Evolutionary conservation across 495 filamentous ascomycete species (phyloP).

Genomic region (Penicilliopsis zonata): DNA sequence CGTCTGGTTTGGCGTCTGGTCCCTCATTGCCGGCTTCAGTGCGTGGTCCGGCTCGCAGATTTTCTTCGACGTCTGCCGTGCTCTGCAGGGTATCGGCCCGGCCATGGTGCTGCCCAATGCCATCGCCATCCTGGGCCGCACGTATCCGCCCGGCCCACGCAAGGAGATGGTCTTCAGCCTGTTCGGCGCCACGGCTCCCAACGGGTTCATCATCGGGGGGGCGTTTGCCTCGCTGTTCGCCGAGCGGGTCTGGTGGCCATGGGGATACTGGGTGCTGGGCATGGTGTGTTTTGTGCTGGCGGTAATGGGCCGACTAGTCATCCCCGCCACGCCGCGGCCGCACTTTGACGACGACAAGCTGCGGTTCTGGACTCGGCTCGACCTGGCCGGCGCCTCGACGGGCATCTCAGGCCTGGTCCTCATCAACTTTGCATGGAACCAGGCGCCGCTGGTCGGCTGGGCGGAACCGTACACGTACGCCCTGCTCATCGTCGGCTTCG

Average conservation of each 20-base stretch:
- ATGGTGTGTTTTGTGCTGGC: constrained; percentile 33
- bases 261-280: constrained; percentile 47
- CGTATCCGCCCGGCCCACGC: constrained; percentile 29
- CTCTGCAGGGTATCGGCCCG: constrained; percentile 40
- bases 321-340: constrained; percentile 29
- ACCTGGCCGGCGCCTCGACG: constrained; percentile 32
- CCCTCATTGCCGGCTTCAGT: constrained; percentile 40
- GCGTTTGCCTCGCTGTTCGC: constrained; percentile 39
- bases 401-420: constrained; percentile 47
- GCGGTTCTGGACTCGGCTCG: constrained; percentile 23
- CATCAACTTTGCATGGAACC: constrained; percentile 51
- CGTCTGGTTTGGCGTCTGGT: constrained; percentile 52
- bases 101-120: constrained; percentile 39
- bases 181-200: constrained; percentile 48
- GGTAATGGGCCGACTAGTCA: constrained; percentile 25
- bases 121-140: constrained; percentile 31
- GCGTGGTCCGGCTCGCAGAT: constrained; percentile 14
- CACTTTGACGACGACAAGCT: constrained; percentile 5
- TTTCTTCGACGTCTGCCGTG: constrained; percentile 35
- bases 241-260: constrained; percentile 46
- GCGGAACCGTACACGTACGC: constrained; percentile 36
- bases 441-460: constrained; percentile 50
- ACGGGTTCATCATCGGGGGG: constrained; percentile 38
- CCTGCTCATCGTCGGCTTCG: constrained; percentile 42
- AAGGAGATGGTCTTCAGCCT: constrained; percentile 51